Conservation (phyloP, 2,329 filamentous ascomycete genomes). For the Trichoderma polysporum region DNA sequence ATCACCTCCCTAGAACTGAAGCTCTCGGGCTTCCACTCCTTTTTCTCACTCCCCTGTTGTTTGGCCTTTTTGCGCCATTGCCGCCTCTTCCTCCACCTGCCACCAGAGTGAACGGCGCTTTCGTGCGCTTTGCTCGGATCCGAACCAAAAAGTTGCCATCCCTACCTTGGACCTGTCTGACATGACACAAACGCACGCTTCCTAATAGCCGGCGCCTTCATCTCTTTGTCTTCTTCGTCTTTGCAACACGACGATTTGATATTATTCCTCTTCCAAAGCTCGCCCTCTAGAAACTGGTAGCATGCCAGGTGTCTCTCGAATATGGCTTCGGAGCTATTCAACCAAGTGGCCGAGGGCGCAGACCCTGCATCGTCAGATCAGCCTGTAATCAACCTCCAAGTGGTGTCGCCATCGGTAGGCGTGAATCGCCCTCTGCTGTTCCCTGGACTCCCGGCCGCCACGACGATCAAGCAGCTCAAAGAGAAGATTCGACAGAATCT, state of each 20-base stretch:
- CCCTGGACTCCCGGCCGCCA: slow-evolving; percentile 47
- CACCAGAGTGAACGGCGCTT: neutral
- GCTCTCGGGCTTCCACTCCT: slow-evolving; percentile 15
- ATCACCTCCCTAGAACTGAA: slow-evolving; percentile 10
- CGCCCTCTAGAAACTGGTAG: slow-evolving; percentile 22
- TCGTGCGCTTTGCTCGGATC: neutral
- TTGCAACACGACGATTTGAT: neutral
- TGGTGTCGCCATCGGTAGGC: slow-evolving; percentile 58
- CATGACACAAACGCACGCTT: slow-evolving; percentile 23
- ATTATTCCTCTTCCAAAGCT: neutral
- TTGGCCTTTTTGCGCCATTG: neutral
- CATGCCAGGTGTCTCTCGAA: slow-evolving; percentile 30
- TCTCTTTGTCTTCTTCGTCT: neutral
- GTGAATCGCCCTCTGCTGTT: slow-evolving; percentile 53
- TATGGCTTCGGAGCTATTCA: slow-evolving; percentile 43
- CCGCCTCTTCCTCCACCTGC: neutral
- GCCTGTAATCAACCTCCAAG: slow-evolving; percentile 53
- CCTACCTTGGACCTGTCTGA: slow-evolving; percentile 19
- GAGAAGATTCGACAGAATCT: slow-evolving; percentile 55
- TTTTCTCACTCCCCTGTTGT: neutral
- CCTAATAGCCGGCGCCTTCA: neutral
- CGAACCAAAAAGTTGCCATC: neutral
- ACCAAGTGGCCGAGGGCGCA: slow-evolving; percentile 20
- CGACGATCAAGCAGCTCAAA: slow-evolving; percentile 58
- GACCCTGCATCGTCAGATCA: slow-evolving; percentile 32